Base-by-base conservation (phyloP, 805 yeast genomes). In the Yamadazyma takamatsuzukensis region DNA sequence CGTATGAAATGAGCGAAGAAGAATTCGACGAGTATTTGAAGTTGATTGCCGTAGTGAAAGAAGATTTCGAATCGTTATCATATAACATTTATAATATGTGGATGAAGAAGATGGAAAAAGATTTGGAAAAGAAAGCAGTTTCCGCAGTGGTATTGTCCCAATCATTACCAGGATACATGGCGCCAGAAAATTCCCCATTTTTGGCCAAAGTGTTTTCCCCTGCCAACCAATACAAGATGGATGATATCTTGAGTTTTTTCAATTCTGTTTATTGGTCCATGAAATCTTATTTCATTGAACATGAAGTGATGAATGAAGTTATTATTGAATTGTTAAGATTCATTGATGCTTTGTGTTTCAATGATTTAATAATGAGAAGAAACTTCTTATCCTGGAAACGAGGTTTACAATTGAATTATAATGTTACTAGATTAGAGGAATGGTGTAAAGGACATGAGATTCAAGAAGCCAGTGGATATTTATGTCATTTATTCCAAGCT, bases 381-480 rank as follows among this genome's bases (percentile, higher is more conserved):
- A 83, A 80, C 64, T 94, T 90, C 64, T 67, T 90, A 54, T 83
- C 96, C 8, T 93, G 98, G 98, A 93, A 90, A 67, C 82, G 98
- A 55, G 97, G 97, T 29, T 73, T 93, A 47, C 98, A 93, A 63
- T 78, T 93, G 62, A 93, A 88, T 58, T 93, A 93, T 65, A 93
- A 93, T 59, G 94, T 89, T 34, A 93, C 98, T 3, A 77, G 97
- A 51, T 73, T 93, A 49, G 97, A 88, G 59, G 99, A 93, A 64
- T 93, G 98, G 98, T 90, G 97, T 62, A 90, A 87, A 65, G 78
- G 87, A 6, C 96, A 90, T 57, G 89, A 83, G 32, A 77, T 93
- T 41, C 83, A 83, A 31, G 96, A 89, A 54, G 95, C 94, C 2
- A 76, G 90, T 4, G 77, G 80, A 23, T 80, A 87, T 52, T 72